Evolutionary conservation across 2,329 filamentous ascomycete genomes (phyloP).

Genomic region (Dothideomycetes sp.): DNA sequence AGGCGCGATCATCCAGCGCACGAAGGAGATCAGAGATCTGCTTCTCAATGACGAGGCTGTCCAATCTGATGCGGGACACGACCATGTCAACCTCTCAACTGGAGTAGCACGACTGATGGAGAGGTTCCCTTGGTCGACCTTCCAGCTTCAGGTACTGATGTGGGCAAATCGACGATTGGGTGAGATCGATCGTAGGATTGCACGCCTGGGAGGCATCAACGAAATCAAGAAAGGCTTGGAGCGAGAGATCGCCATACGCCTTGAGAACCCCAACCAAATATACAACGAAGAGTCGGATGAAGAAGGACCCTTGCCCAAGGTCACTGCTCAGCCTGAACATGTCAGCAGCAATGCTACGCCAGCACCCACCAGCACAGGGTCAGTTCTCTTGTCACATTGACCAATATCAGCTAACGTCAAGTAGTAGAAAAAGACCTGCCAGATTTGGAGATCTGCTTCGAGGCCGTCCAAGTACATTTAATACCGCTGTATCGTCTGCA

Average conservation of each 20-base stretch:
- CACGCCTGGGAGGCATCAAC: slow-evolving; percentile 34
- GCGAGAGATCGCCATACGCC: slow-evolving; percentile 20
- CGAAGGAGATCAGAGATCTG: not conserved
- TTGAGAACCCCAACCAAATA: slow-evolving; percentile 7
- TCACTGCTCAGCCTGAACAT: not conserved
- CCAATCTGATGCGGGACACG: not conserved
- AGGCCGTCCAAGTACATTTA: not conserved
- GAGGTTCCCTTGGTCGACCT: slow-evolving; percentile 41
- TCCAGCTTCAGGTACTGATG: slow-evolving; percentile 35
- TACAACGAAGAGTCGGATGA: not conserved
- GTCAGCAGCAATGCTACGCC: not conserved
- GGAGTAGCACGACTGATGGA: not conserved
- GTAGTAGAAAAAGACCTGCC: not conserved
- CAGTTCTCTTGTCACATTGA: too few species aligned
- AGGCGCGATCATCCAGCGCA: not conserved
- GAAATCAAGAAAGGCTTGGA: slow-evolving; percentile 28
- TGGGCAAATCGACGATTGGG: slow-evolving; percentile 39
- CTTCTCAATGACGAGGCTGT: not conserved
- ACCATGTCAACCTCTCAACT: not conserved
- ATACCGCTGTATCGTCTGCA: too few species aligned
- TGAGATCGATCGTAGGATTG: slow-evolving; percentile 38
- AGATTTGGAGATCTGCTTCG: not conserved
- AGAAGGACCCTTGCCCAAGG: not conserved
- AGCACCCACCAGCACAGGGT: not conserved
- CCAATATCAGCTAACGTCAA: too few species aligned